A percentile compares a stretch with the other conserved stretches of the same genome.
Evolutionary conservation across 73 alveolate genomes (phyloP).

Genomic region (Tetrahymena borealis): DNA sequence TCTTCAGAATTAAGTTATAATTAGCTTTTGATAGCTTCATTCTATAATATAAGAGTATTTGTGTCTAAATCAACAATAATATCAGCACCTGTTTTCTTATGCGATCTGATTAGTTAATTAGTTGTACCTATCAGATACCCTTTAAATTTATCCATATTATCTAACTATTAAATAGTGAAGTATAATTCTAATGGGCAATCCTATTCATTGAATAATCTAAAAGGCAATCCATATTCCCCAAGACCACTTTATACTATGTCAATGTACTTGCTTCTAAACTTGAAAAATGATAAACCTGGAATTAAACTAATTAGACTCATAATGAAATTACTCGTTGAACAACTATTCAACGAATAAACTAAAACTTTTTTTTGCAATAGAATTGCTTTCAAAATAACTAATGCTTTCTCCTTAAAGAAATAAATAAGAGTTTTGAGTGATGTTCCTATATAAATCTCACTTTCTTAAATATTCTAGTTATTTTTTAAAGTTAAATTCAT

Average conservation of each 20-base stretch:
- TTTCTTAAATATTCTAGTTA: neutral
- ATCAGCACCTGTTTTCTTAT: conserved; percentile 7
- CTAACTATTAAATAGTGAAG: conserved; percentile 12
- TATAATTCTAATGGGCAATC: conserved; percentile 20
- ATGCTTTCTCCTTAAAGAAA: conserved; percentile 26
- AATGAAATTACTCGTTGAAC: conserved; percentile 19
- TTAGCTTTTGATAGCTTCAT: conserved; percentile 9
- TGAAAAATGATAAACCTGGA: conserved; percentile 25
- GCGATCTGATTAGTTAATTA: conserved; percentile 7
- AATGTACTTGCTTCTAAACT: neutral
- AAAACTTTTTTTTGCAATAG: conserved; percentile 1
- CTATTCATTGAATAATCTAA: conserved; percentile 5
- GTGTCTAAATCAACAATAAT: conserved; percentile 18
- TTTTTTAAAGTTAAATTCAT: conserved; percentile 7
- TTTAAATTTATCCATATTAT: neutral
- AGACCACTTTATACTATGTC: neutral
- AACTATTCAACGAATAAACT: conserved; percentile 13
- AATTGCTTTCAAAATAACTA: conserved; percentile 20
- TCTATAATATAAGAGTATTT: neutral
- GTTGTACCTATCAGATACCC: conserved; percentile 42
- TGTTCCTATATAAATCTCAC: conserved; percentile 21
- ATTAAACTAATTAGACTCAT: conserved; percentile 22
- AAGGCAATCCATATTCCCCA: conserved; percentile 30
- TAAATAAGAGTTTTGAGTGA: conserved; percentile 7
- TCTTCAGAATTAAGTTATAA: conserved; percentile 13